Conservation (phyloP, 768 basidiomycete species). For the Scleroderma citrinum region DNA sequence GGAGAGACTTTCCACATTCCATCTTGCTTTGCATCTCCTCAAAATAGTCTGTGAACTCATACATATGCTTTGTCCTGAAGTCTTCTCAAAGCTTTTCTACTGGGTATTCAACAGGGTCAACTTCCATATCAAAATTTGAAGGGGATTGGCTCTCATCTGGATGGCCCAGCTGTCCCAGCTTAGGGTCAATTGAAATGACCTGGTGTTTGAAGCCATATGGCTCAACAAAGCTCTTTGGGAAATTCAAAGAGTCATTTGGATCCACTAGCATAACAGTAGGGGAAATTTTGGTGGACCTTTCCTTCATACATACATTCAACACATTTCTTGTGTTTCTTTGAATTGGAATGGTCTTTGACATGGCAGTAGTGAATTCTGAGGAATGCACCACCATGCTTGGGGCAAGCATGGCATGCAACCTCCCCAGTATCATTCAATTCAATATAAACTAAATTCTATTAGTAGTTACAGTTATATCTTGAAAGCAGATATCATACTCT, state of each 20-base stretch:
- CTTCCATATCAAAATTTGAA: background rate
- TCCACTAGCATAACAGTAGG: background rate
- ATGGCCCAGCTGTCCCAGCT: too few relatives aligned
- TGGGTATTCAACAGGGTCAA: background rate
- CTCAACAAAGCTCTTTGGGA: too few relatives aligned
- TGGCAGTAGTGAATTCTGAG: background rate
- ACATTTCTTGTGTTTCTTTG: background rate
- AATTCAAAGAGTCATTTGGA: too few relatives aligned
- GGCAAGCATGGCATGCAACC: background rate
- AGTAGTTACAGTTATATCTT: too few relatives aligned
- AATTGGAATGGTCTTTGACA: background rate
- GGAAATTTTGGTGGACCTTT: background rate
- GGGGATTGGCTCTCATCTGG: too few relatives aligned
- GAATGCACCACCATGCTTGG: background rate
- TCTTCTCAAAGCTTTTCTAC: slow-evolving; percentile 4
- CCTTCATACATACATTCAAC: background rate
- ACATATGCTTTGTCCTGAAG: background rate
- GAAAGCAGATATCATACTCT: too few relatives aligned
- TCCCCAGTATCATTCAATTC: background rate
- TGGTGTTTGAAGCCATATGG: too few relatives aligned
- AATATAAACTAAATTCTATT: too few relatives aligned
- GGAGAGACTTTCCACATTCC: background rate
- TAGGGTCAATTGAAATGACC: too few relatives aligned
- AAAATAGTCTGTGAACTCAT: slow-evolving; percentile 9
- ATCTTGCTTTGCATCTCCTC: slow-evolving; percentile 5